Conservation (phyloP, 495 filamentous ascomycete genomes). For the Terfezia claveryi region DNA sequence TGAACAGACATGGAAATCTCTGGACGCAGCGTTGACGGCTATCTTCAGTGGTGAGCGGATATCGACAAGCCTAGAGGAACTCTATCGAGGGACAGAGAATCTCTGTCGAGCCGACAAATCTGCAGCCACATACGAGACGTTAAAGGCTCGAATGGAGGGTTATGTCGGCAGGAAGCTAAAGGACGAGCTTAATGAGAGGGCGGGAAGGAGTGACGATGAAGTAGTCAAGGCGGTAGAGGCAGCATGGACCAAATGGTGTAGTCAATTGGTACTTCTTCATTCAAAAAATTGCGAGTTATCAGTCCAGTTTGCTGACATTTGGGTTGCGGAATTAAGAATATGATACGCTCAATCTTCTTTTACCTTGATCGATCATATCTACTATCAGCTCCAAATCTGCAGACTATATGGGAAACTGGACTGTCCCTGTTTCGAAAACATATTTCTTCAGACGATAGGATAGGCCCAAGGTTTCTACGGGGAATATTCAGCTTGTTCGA, state of each 20-base stretch:
- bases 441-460: conserved; percentile 31
- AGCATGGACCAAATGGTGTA: conserved; percentile 59
- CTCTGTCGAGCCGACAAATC: conserved; percentile 49
- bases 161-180: conserved; percentile 38
- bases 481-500: conserved; percentile 58
- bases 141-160: conserved; percentile 39
- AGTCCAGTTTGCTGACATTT: too few relatives aligned
- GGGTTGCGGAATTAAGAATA: conserved; percentile 27
- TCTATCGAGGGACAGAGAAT: conserved; percentile 80
- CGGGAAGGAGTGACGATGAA: conserved; percentile 35
- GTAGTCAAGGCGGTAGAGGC: conserved; percentile 39
- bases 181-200: conserved; percentile 28
- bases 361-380: conserved; percentile 82
- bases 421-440: conserved; percentile 33
- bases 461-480: conserved; percentile 35
- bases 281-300: too few relatives aligned
- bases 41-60: conserved; percentile 45
- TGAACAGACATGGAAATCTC: conserved; percentile 41
- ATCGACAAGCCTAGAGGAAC: conserved; percentile 50
- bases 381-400: conserved; percentile 38
- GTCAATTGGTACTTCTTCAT: conserved; percentile 35
- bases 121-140: conserved; percentile 34
- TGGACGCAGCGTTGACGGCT: conserved; percentile 46
- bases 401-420: conserved; percentile 36
- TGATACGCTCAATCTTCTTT: conserved; percentile 67